Evolutionary conservation across 108 stramenopile species (phyloP).

Genomic region (Pseudonitzschia delicatissima): DNA sequence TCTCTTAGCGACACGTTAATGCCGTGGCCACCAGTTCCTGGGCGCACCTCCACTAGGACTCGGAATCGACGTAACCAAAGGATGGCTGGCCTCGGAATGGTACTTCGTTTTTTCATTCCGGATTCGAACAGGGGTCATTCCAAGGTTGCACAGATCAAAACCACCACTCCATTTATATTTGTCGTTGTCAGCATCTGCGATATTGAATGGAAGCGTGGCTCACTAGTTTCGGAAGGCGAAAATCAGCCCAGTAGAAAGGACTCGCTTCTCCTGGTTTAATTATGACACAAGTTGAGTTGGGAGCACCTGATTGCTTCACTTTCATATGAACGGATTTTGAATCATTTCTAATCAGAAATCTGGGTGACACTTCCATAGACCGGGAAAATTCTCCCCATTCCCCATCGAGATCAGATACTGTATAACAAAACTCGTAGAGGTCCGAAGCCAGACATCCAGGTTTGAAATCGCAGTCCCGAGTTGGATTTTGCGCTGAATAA

Average conservation of each 20-base stretch:
- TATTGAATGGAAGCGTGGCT: constrained; percentile 38
- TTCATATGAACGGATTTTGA: constrained; percentile 43
- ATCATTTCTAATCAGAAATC: constrained; percentile 63
- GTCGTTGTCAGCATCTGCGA: not conserved
- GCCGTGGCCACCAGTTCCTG: constrained; percentile 63
- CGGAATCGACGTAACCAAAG: constrained; percentile 19
- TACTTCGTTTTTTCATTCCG: constrained; percentile 9
- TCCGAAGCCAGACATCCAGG: constrained; percentile 26
- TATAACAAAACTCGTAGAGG: constrained; percentile 60
- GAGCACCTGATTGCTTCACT: constrained; percentile 63
- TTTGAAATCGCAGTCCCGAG: constrained; percentile 1
- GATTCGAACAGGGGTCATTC: constrained; percentile 58
- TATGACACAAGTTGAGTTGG: constrained; percentile 32
- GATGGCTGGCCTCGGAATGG: not conserved
- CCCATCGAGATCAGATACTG: constrained; percentile 50
- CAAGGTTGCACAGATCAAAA: constrained; percentile 65
- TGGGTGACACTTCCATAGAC: constrained; percentile 46
- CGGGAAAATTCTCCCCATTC: constrained; percentile 74
- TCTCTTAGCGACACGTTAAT: constrained; percentile 60
- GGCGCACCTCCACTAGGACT: constrained; percentile 52
- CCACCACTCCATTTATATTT: constrained; percentile 69
- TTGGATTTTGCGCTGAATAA: constrained; percentile 13
- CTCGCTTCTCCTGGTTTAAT: constrained; percentile 35
- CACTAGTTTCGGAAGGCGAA: constrained; percentile 54
- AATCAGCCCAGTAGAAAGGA: constrained; percentile 71